These are phyloP conservation scores for Helotiales sp. DNA, from an alignment of 2,329 filamentous ascomycete species.

Conservation along the genomic window DNA sequence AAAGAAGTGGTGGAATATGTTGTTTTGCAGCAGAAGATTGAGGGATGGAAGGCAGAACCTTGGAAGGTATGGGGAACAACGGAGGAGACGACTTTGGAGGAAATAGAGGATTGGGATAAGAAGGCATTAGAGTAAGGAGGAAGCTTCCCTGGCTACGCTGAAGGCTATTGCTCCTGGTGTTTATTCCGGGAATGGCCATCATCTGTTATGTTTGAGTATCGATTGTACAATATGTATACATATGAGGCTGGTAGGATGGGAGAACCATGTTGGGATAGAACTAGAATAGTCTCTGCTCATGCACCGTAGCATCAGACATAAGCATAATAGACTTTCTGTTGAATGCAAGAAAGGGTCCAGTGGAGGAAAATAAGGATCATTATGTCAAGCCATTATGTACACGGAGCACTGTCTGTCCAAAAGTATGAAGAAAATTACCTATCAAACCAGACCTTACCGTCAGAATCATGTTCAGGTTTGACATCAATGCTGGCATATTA, in stretches of 20 bases:
- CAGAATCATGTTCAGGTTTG: too few species aligned
- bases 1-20: conserved; percentile 63
- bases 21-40: conserved; percentile 55
- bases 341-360: too few species aligned
- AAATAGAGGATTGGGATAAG: conserved; percentile 23
- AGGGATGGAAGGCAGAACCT: conserved; percentile 42
- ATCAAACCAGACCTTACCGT: too few species aligned
- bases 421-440: too few species aligned
- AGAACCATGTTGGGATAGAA: neutral
- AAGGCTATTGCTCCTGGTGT: neutral
- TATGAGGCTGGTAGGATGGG: neutral
- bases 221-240: neutral
- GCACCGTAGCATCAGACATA: neutral
- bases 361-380: too few species aligned
- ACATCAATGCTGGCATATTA: too few species aligned
- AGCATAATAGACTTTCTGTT: too few species aligned
- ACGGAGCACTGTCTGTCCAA: too few species aligned
- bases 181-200: neutral
- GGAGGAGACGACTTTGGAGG: conserved; percentile 48
- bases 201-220: too few species aligned
- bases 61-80: conserved; percentile 70
- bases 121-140: conserved; percentile 1
- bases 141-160: neutral
- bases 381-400: too few species aligned
- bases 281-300: neutral